Conservation (phyloP, 805 yeast genomes). For the Lipomyces orientalis region DNA sequence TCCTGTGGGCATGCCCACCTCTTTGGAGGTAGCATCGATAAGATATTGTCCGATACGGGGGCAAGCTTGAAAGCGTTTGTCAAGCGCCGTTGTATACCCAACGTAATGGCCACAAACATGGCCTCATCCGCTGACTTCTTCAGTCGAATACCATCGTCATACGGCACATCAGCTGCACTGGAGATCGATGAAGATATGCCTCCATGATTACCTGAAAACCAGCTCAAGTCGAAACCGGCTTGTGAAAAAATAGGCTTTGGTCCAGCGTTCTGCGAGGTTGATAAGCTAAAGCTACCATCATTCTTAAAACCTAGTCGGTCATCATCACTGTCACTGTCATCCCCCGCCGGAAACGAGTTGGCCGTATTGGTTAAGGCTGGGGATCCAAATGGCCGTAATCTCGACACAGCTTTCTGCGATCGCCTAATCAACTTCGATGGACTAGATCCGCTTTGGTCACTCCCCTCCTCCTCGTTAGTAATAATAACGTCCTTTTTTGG, state of each 20-base stretch:
- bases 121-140: constrained; percentile 22
- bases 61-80: constrained; percentile 16
- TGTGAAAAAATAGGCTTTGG: not conserved
- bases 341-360: constrained; percentile 5
- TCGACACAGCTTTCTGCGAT: constrained; percentile 23
- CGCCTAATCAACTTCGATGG: constrained; percentile 5
- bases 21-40: constrained; percentile 1
- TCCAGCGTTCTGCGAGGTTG: not conserved
- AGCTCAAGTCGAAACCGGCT: not conserved
- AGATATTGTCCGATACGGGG: not conserved
- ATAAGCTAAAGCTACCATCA: not conserved
- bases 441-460: not conserved
- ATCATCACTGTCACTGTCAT: constrained; percentile 18
- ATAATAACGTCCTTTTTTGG: constrained; percentile 17
- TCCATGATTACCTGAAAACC: not conserved
- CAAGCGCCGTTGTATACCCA: constrained; percentile 24
- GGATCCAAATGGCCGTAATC: constrained; percentile 28
- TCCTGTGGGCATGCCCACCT: constrained; percentile 33
- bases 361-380: constrained; percentile 4
- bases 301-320: not conserved
- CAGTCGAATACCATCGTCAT: constrained; percentile 9
- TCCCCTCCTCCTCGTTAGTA: constrained; percentile 26
- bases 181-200: not conserved
- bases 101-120: constrained; percentile 22
- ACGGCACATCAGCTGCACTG: not conserved